Evolutionary conservation across 2,329 filamentous ascomycete species (phyloP), one percentile per base, ranked within the genome.

Genomic region (Aureobasidium sp.): DNA sequence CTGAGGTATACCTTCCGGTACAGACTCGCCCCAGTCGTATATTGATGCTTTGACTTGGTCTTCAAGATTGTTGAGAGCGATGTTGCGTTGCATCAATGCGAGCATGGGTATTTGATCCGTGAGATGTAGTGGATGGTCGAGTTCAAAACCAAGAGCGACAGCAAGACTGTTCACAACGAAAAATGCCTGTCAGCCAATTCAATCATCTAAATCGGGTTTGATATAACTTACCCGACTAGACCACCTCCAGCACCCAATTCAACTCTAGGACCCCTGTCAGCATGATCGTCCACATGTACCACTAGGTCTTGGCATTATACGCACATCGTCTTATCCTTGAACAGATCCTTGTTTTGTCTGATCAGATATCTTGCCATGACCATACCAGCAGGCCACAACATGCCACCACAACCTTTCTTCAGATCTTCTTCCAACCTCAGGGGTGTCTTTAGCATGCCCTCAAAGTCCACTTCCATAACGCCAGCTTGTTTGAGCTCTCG

Each of bases 351-450:
- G 68, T 90, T 88, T 70, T 87, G 87, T 58, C 87, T 84, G 63
- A 97, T 80, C 82, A 97, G 83, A 72, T 97, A 95, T 74, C 88
- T 90, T 23, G 89, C 84, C 59, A 99, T 80, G 17, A 94, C 84
- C 85, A 96, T 89, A 12, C 94, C 94, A 0, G 93, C 93, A 3
- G 92, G 93, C 94, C 94, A 97, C 12, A 95, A 82, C 75, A 95
- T 90, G 2, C 94, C 94, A 53, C 94, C 94, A 74, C 94, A 97
- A 64, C 94, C 94, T 66, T 89, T 85, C 62, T 84, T 85, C 52
- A 96, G 82, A 74, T 97, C 92, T 74, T 97, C 91, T 70, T 90
- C 88, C 17, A 97, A 83, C 64, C 83, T 80, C 64, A 97, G 81
- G 48, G 89, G 86, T 52, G 82, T 78, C 23, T 68, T 39, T 37